Conservation (phyloP, 140 eudicot genomes). For the Erigeron philadelphicus region DNA sequence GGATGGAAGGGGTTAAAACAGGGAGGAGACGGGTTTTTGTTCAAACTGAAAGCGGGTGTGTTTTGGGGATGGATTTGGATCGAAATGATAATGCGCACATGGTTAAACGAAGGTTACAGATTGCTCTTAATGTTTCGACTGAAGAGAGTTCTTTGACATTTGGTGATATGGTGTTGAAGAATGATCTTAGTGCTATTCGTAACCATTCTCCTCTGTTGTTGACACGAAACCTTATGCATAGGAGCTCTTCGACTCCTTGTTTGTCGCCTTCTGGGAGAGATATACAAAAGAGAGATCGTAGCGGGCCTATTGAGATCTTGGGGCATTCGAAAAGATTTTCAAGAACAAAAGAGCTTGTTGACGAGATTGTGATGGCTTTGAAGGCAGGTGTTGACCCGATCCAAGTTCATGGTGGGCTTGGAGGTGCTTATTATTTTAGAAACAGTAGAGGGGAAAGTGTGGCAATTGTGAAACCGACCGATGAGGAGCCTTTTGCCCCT, state of each 20-base stretch:
- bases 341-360: constrained; percentile 50
- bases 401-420: constrained; percentile 81
- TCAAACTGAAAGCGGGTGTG: constrained; percentile 85
- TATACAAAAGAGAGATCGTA: constrained; percentile 49
- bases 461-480: constrained; percentile 96
- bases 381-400: constrained; percentile 72
- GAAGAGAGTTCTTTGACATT: constrained; percentile 75
- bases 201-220: constrained; percentile 77
- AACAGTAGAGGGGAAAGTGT: constrained; percentile 65
- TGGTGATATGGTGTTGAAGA: constrained; percentile 83
- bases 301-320: constrained; percentile 78
- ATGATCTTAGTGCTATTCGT: constrained; percentile 75
- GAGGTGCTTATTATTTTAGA: constrained; percentile 87
- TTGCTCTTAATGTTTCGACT: constrained; percentile 65
- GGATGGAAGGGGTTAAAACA: constrained; percentile 25
- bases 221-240: constrained; percentile 56
- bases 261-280: constrained; percentile 72
- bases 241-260: constrained; percentile 94
- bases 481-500: constrained; percentile 96
- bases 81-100: constrained; percentile 82
- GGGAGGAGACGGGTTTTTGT: constrained; percentile 84
- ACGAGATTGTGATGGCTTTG: constrained; percentile 56
- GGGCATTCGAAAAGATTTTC: constrained; percentile 43
- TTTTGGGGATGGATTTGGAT: constrained; percentile 82
- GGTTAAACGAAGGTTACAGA: constrained; percentile 75